Evolutionary conservation across 2,329 filamentous ascomycete species (phyloP).

Genomic region (Shiraia sp.): DNA sequence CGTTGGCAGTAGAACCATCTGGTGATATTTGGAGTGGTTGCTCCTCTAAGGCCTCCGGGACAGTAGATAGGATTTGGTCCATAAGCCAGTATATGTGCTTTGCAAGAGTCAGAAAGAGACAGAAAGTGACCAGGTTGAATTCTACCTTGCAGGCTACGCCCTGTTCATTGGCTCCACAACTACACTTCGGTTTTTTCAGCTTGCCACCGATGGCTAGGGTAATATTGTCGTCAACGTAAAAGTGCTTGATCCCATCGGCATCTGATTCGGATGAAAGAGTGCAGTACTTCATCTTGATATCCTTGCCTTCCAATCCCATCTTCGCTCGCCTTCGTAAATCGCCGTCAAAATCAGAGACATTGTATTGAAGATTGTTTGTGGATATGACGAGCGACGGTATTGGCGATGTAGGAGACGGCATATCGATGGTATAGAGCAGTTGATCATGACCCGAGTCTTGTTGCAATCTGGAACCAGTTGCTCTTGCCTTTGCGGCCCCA

Average conservation of each 20-base stretch:
- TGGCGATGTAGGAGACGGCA: conserved; percentile 25
- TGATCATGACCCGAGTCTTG: conserved; percentile 24
- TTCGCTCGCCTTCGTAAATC: conserved; percentile 37
- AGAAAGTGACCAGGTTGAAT: neutral
- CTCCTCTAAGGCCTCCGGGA: conserved; percentile 22
- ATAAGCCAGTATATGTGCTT: conserved; percentile 47
- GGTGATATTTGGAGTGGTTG: conserved; percentile 33
- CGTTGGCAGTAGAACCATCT: conserved; percentile 40
- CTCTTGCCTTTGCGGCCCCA: conserved; percentile 35
- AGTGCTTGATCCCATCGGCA: conserved; percentile 31
- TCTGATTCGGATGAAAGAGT: conserved; percentile 27
- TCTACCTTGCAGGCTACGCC: conserved; percentile 42
- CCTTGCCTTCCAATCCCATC: conserved; percentile 38
- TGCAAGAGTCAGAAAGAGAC: conserved; percentile 5
- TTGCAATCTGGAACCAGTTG: conserved; percentile 18
- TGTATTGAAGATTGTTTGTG: conserved; percentile 38
- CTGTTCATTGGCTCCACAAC: conserved; percentile 39
- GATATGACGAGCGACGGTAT: conserved; percentile 40
- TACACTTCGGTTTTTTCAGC: conserved; percentile 33
- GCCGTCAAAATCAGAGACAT: conserved; percentile 36
- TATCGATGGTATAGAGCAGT: conserved; percentile 26
- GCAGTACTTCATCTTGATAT: conserved; percentile 43
- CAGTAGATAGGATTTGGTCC: conserved; percentile 37
- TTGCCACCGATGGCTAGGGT: conserved; percentile 37
- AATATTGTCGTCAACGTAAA: conserved; percentile 43